phyloP scores from a whole-genome alignment of 2,329 filamentous ascomycete species.

The Hypocreales sp. region DNA sequence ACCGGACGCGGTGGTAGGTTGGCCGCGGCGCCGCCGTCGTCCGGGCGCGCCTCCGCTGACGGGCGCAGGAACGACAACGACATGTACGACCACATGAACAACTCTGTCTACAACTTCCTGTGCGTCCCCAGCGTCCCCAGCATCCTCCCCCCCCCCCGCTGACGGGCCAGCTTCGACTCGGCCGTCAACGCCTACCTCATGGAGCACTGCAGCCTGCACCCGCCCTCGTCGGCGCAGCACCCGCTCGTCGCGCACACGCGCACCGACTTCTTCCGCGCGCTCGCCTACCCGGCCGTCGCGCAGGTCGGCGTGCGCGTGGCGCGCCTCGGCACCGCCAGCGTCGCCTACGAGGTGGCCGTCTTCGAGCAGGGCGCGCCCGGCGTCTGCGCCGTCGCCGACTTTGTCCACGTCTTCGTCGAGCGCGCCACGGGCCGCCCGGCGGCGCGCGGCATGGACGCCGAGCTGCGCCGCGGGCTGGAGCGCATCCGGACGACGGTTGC shows the following conservation, averaged over 20 bases:
- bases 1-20: constrained; percentile 73
- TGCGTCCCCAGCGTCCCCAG: too few species aligned
- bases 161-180: constrained; percentile 54
- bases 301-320: constrained; percentile 72
- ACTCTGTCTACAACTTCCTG: constrained; percentile 72
- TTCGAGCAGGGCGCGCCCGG: constrained; percentile 60
- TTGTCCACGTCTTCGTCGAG: constrained; percentile 82
- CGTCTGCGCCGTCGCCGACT: constrained; percentile 73
- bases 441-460: constrained; percentile 44
- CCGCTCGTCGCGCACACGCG: constrained; percentile 75
- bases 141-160: constrained; percentile 2
- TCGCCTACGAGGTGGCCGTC: constrained; percentile 78
- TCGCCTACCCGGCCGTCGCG: constrained; percentile 67
- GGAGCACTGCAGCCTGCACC: constrained; percentile 57
- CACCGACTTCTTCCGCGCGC: constrained; percentile 70
- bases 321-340: constrained; percentile 72
- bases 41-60: neutral
- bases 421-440: constrained; percentile 54
- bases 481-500: constrained; percentile 26
- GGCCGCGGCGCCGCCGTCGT: too few species aligned
- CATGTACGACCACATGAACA: constrained; percentile 92
- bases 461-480: constrained; percentile 42
- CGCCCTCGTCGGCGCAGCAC: constrained; percentile 54
- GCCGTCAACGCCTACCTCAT: constrained; percentile 84
- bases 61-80: constrained; percentile 68